Conservation (phyloP, 371 early-diverging fungal species). For the Umbelopsis sp. region DNA sequence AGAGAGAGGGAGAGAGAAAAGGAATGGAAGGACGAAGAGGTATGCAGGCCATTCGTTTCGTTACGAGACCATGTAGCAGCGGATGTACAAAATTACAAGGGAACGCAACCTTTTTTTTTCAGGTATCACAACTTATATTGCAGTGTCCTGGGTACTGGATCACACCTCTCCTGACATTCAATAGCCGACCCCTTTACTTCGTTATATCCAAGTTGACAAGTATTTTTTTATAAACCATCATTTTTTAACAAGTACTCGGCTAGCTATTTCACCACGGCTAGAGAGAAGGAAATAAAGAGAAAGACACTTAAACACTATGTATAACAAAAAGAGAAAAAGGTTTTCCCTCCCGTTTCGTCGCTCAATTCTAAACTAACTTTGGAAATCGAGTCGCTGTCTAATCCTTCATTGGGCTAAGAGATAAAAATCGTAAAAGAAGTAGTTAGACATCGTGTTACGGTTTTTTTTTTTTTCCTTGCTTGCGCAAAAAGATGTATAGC, state of each 20-base stretch:
- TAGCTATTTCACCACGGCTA: no score
- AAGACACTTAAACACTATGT: not conserved
- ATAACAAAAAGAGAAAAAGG: not conserved
- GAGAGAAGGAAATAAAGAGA: not conserved
- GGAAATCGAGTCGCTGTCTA: slow-evolving; percentile 15
- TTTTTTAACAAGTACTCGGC: no score
- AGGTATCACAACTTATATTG: slow-evolving; percentile 18
- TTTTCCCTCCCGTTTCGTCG: not conserved
- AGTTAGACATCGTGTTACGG: not conserved
- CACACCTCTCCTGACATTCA: not conserved
- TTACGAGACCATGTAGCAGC: not conserved
- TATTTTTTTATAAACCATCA: no score
- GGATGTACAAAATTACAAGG: slow-evolving; percentile 1
- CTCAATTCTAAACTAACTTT: slow-evolving; percentile 18
- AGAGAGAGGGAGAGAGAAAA: not conserved
- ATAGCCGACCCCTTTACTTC: not conserved
- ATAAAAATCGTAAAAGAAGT: not conserved
- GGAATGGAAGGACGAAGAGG: not conserved
- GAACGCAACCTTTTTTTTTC: not conserved
- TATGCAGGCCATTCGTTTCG: not conserved
- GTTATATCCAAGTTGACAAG: no score
- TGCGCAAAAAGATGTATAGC: no score
- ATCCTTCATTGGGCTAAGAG: slow-evolving; percentile 18
- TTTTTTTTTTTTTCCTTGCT: no score
- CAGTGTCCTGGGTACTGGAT: not conserved